A percentile compares a stretch with the other conserved stretches of the same genome.
Evolutionary conservation across 208 protist species (phyloP).

Genomic region (Trypanosoma theileri): DNA sequence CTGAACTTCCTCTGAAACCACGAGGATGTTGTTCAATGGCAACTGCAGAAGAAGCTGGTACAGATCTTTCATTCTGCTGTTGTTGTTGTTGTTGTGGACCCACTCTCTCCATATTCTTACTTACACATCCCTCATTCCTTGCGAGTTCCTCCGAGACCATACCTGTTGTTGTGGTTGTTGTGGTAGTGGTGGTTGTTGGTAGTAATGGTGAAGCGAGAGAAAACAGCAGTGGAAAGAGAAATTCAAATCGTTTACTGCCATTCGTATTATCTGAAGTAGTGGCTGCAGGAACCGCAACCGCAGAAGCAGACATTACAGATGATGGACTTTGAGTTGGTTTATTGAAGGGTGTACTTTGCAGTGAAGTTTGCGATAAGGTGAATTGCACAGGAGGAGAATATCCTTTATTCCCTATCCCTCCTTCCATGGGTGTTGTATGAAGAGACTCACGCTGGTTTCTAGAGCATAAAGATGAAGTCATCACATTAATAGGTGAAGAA

Average conservation of each 20-base stretch:
- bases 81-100: neutral
- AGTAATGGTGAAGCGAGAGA: neutral
- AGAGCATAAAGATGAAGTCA: neutral
- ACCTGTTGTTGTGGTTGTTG: neutral
- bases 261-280: neutral
- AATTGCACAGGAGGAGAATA: neutral
- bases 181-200: neutral
- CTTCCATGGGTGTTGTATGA: neutral
- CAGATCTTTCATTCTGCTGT: slow-evolving; percentile 2
- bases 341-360: neutral
- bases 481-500: neutral
- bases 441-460: neutral
- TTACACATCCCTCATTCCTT: neutral
- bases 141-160: neutral
- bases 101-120: neutral
- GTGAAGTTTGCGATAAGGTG: neutral
- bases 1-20: neutral
- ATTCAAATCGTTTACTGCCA: neutral
- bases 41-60: neutral
- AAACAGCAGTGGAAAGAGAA: slow-evolving; percentile 10
- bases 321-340: neutral
- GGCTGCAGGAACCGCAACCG: neutral
- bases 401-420: neutral
- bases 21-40: neutral
- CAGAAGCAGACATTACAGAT: neutral